These are phyloP conservation scores for Pseudognaphalium luteoalbum DNA, from an alignment of 129 eudicot species.

Conservation along the genomic window DNA sequence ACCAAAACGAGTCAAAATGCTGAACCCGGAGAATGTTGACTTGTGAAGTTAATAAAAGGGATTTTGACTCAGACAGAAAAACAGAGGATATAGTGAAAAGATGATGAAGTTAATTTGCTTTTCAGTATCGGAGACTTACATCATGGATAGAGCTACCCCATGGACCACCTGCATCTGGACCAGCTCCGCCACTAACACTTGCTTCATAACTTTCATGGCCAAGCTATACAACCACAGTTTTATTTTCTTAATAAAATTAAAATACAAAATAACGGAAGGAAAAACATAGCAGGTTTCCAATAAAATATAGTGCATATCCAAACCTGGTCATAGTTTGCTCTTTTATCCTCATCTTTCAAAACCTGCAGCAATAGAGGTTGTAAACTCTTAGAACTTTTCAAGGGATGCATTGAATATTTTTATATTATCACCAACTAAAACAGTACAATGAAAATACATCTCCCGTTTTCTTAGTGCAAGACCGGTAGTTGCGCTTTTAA, in stretches of 20 bases:
- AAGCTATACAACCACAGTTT: constrained; percentile 36
- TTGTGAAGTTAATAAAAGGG: neutral
- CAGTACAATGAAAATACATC: too few relatives aligned
- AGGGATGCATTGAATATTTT: neutral
- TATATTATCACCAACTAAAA: neutral
- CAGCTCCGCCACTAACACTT: constrained; percentile 41
- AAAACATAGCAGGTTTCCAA: constrained; percentile 4
- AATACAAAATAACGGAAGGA: neutral
- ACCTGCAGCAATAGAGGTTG: constrained; percentile 40
- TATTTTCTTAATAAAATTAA: neutral
- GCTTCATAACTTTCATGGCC: constrained; percentile 73
- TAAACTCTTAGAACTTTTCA: neutral
- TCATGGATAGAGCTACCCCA: constrained; percentile 29
- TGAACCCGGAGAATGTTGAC: neutral
- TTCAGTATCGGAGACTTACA: constrained; percentile 19
- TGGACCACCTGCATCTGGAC: constrained; percentile 47
- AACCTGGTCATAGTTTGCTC: constrained; percentile 67
- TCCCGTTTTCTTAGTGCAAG: neutral
- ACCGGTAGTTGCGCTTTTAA: neutral
- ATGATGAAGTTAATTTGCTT: neutral
- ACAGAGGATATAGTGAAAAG: neutral
- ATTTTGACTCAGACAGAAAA: neutral
- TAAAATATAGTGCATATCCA: neutral
- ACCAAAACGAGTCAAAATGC: constrained; percentile 9
- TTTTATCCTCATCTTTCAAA: constrained; percentile 69